Conservation (phyloP, 2,329 filamentous ascomycete genomes). For the Microdochium trichocladiopsis region DNA sequence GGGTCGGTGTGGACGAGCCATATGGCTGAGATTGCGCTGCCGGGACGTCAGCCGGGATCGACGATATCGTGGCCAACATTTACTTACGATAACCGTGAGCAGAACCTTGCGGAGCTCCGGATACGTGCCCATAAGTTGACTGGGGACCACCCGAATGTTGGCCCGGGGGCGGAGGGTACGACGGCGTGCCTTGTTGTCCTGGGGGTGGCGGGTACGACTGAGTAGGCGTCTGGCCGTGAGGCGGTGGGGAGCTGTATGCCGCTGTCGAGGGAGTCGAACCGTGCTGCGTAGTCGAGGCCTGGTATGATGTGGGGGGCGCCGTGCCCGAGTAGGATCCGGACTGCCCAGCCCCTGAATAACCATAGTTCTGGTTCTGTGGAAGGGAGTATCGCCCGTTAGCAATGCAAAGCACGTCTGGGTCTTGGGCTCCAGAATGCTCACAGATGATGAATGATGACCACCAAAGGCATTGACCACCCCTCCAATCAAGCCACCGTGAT, state of each 20-base stretch:
- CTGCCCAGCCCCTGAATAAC: constrained; percentile 51
- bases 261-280: constrained; percentile 9
- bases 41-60: constrained; percentile 1
- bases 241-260: constrained; percentile 19
- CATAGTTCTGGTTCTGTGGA: constrained; percentile 48
- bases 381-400: constrained; percentile 8
- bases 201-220: constrained; percentile 17
- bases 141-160: constrained; percentile 11
- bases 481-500: constrained; percentile 44
- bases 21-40: background rate
- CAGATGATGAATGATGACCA: constrained; percentile 33
- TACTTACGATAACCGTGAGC: constrained; percentile 19
- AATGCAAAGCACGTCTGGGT: no score
- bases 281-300: constrained; percentile 24
- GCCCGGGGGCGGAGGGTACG: constrained; percentile 19
- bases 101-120: constrained; percentile 12
- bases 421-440: constrained; percentile 15
- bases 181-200: constrained; percentile 14
- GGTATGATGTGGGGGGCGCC: constrained; percentile 56
- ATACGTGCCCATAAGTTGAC: constrained; percentile 19
- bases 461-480: constrained; percentile 47
- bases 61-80: background rate
- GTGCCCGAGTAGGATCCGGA: constrained; percentile 53
- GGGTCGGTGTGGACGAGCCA: constrained; percentile 11
- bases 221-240: constrained; percentile 13